Base-by-base conservation (phyloP, 805 yeast species). In the Kuraishia ogatae region DNA sequence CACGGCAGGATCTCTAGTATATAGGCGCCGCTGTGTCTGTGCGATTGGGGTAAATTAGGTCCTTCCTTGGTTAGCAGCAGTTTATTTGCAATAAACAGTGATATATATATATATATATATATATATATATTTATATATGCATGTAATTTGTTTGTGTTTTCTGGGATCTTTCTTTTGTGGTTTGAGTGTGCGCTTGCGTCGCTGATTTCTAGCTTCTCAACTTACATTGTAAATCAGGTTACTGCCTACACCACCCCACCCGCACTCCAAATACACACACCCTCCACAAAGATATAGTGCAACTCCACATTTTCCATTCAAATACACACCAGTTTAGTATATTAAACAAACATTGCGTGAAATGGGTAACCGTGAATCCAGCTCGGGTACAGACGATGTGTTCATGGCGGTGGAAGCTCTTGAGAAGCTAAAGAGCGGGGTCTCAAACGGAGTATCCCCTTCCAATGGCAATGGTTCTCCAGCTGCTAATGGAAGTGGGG, bases 371-470 rank as follows among this genome's bases (percentile, higher is more conserved):
- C 43, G 17, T 15, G n/a, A 35, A 3, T 5, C 43, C 4, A 15
- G 13, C 43, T 8, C 43, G 10, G 22, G 19, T 26, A 52, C 57
- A 10, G 19, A 29, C 10, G 59, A 62, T 20, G 54, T 63, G 1
- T 19, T 62, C 35, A 53, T 66, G 55, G 73, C 73, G 19, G 71
- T 66, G 13, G 59, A 66, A 48, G 71, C 70, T 0, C 56, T 69
- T 3, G 70, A 65, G 8, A 62, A 66, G 54, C 59, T 69, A 20
- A 64, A 58, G 48, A 57, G 59, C 51, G 21, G 52, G 53, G 29
- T 39, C 6, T 22, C 50, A 2, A n/a, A 15, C 13, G 48, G 47
- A 19, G 20, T 52, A 22, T 17, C 55, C 28, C 43, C 6, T 15
- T 11, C 39, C 39, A 28, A 49, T 7, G 46, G 24, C 15, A 39